A percentile compares a stretch with the other conserved stretches of the same genome.
phyloP scores from a whole-genome alignment of 169 alveolate species.

The Babesia microti region DNA sequence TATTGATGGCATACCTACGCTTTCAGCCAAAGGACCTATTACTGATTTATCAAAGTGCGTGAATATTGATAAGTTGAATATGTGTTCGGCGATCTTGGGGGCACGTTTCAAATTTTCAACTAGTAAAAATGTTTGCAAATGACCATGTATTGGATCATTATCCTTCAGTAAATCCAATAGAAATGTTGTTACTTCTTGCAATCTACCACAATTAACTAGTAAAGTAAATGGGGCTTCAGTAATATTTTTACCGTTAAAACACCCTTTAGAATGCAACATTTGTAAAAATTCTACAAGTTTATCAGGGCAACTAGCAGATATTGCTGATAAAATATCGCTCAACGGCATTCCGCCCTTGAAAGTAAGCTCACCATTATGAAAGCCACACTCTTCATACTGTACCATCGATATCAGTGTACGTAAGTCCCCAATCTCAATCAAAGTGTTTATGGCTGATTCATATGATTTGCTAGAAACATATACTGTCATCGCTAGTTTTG shows the following conservation, averaged over 20 bases:
- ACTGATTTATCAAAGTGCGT: slow-evolving; percentile 91
- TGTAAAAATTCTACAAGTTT: slow-evolving; percentile 5
- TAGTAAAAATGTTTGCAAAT: slow-evolving; percentile 93
- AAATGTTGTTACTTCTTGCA: slow-evolving; percentile 93
- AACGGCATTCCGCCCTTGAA: slow-evolving; percentile 45
- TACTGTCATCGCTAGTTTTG: slow-evolving; percentile 82
- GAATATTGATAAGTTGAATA: slow-evolving; percentile 85
- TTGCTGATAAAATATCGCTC: slow-evolving; percentile 36
- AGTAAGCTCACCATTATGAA: slow-evolving; percentile 33
- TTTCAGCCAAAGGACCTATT: slow-evolving; percentile 95
- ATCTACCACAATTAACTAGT: slow-evolving; percentile 53
- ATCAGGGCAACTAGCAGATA: slow-evolving; percentile 10
- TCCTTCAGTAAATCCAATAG: slow-evolving; percentile 91
- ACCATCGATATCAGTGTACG: slow-evolving; percentile 18
- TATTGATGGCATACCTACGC: slow-evolving; percentile 89
- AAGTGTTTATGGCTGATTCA: slow-evolving; percentile 82
- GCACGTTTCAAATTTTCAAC: slow-evolving; percentile 89
- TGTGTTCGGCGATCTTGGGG: slow-evolving; percentile 91
- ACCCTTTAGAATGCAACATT: slow-evolving; percentile 3
- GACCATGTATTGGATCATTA: slow-evolving; percentile 93
- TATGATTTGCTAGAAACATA: slow-evolving; percentile 64
- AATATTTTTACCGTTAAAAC: slow-evolving; percentile 53
- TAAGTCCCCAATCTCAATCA: slow-evolving; percentile 85
- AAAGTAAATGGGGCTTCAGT: slow-evolving; percentile 73
- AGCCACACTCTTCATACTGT: slow-evolving; percentile 6